Percentiles rank a stretch among this genome's conserved stretches.
Evolutionary conservation across 2,329 filamentous ascomycete species (phyloP).

Genomic region (Amphichorda felina): DNA sequence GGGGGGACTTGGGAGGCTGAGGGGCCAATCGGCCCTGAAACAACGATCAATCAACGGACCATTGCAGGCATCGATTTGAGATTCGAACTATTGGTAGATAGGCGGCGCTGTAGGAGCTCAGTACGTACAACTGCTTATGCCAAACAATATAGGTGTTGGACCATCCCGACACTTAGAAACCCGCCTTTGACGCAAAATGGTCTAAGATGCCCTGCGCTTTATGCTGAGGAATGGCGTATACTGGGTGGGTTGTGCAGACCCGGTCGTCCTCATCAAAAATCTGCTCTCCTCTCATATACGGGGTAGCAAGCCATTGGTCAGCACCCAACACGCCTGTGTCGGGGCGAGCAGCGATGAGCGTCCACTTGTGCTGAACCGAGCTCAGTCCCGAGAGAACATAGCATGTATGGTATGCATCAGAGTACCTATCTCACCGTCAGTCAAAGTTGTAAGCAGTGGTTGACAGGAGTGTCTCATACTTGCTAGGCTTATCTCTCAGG

Average conservation of each 20-base stretch:
- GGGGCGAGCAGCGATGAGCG: constrained; percentile 22
- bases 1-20: no score
- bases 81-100: no score
- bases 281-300: constrained; percentile 41
- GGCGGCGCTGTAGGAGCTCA: no score
- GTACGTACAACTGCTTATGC: no score
- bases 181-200: constrained; percentile 50
- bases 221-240: constrained; percentile 72
- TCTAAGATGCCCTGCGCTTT: constrained; percentile 51
- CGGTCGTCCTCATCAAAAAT: constrained; percentile 62
- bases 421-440: constrained; percentile 35
- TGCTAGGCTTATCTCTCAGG: constrained; percentile 85
- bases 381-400: constrained; percentile 84
- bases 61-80: no score
- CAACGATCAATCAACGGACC: no score
- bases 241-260: constrained; percentile 62
- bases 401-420: constrained; percentile 87
- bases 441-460: not conserved
- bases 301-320: constrained; percentile 33
- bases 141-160: no score
- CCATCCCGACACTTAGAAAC: constrained; percentile 31
- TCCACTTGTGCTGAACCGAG: constrained; percentile 62
- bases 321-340: constrained; percentile 17
- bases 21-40: no score
- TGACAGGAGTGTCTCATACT: constrained; percentile 43